phyloP scores from a whole-genome alignment of 345 rosid species.

The Microthlaspi erraticum region DNA sequence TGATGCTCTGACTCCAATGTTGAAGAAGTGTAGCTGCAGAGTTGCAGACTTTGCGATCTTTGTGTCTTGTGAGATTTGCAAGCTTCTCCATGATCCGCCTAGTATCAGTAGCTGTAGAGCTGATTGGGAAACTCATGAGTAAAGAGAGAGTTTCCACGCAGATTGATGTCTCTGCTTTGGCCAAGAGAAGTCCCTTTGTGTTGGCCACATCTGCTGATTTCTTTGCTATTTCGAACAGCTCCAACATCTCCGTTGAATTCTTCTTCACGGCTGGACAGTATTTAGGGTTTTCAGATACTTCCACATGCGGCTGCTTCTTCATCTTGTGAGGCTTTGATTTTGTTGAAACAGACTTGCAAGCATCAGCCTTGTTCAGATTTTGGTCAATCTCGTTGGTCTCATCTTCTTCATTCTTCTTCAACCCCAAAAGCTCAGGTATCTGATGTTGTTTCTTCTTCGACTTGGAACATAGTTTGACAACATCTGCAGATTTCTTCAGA shows the following conservation, averaged over 20 bases:
- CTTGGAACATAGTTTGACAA: no score
- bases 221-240: slow-evolving; percentile 17
- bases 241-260: slow-evolving; percentile 13
- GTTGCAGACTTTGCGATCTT: slow-evolving; percentile 18
- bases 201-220: slow-evolving; percentile 21
- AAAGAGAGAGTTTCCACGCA: slow-evolving; percentile 15
- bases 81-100: slow-evolving; percentile 20
- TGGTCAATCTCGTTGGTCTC: neutral
- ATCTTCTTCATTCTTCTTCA: no score
- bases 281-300: neutral
- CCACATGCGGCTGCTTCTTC: neutral
- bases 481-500: no score
- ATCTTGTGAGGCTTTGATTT: neutral
- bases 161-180: slow-evolving; percentile 9
- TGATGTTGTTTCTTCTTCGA: no score
- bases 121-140: neutral
- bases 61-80: neutral
- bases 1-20: slow-evolving; percentile 22
- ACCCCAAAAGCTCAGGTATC: no score
- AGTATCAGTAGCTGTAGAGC: neutral
- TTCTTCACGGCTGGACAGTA: neutral
- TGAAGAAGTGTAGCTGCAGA: neutral
- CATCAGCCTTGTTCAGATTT: neutral
- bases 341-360: neutral
- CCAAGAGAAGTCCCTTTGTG: slow-evolving; percentile 2